Evolutionary conservation across 1,284 basidiomycete species (phyloP), one percentile per base, ranked within the genome.

Genomic region (Ustilago crameri): DNA sequence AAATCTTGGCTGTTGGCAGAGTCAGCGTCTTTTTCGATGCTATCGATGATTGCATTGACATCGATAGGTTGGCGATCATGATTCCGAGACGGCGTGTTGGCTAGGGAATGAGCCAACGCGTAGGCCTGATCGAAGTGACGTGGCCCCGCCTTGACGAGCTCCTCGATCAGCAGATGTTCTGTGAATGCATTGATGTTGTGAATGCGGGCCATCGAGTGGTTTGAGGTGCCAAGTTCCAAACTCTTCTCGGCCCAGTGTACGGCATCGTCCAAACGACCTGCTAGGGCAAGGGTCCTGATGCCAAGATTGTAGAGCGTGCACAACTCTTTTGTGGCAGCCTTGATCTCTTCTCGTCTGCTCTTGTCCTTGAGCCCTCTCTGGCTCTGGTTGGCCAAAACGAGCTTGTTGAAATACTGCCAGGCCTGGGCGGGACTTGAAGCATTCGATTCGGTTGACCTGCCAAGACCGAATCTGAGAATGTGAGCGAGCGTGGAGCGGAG

Each of bases 221-320:
- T 9, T 15, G 22, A 9, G 9, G 14, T 30, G 18, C 17, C 5
- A 9, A 41, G 10, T 1, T 54, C 50, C 20, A 24, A 12, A 34
- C 51, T 42, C 41, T 48, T 54, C 14, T 40, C 2, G 18, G 57
- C 57, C 70, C 70, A 75, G 9, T 20, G 23, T 0, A 64, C 20
- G 10, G 72, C 72, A 48, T 71, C 72, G 18, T 70, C 52, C 27
- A 63, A 26, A 5, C 72, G 37, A 0, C 65, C 72, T 5, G 66
- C 58, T 15, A 70, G 24, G 17, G 58, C 58, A 9, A 72, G 40
- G 5, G 68, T 74, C 22, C 72, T 44, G 20, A 74, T 53, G 17
- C 67, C 62, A 4, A 67, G 47, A n/a, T 68, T 67, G 58, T 71
- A 75, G 18, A 75, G 23, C 17, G 2, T 15, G 9, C 52, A 24